A percentile compares a stretch with the other conserved stretches of the same genome.
Evolutionary conservation across 148 eudicot genomes (phyloP).

Genomic region (Dianthus caryophyllus): DNA sequence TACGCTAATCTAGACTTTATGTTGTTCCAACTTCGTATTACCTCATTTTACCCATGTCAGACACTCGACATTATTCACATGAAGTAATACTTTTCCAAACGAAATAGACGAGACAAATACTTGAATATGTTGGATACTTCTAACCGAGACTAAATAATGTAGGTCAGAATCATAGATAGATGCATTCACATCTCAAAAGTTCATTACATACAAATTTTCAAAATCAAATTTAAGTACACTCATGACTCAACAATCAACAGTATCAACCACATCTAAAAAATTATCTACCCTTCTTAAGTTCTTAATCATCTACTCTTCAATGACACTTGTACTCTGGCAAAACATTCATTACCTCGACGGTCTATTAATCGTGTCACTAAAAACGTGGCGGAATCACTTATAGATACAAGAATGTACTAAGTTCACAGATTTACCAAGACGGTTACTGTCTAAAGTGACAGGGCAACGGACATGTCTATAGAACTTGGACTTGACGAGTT

Average conservation of each 20-base stretch:
- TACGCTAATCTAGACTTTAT: too few species aligned
- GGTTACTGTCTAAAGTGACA: constrained; percentile 39
- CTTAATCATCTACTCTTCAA: background rate
- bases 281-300: constrained; percentile 9
- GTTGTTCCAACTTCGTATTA: too few species aligned
- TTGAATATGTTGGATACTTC: too few species aligned
- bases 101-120: too few species aligned
- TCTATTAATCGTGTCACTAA: background rate
- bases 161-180: background rate
- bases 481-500: constrained; percentile 67
- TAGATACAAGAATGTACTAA: constrained; percentile 41
- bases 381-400: constrained; percentile 12
- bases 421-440: constrained; percentile 51
- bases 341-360: background rate
- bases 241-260: background rate
- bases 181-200: background rate
- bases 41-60: too few species aligned
- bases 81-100: too few species aligned
- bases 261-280: background rate
- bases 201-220: constrained; percentile 2
- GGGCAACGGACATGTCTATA: constrained; percentile 44
- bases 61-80: too few species aligned
- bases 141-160: too few species aligned
- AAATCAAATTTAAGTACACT: constrained; percentile 11
- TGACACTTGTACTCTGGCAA: background rate